These are phyloP conservation scores for Catunica adiposa DNA, from an alignment of 2,329 filamentous ascomycete genomes.

Conservation along the genomic window DNA sequence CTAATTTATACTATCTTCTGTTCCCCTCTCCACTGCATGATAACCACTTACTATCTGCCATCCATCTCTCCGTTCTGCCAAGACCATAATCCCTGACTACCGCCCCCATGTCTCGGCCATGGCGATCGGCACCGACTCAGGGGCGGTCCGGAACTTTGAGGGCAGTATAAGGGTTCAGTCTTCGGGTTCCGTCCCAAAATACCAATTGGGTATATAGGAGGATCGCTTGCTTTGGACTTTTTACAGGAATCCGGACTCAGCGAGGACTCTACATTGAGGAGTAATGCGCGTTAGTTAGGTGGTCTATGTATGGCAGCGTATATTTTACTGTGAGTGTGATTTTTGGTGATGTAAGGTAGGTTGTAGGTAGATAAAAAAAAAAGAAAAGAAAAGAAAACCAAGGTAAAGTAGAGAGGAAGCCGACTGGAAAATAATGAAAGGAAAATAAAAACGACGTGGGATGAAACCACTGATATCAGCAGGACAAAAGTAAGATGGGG, in stretches of 20 bases:
- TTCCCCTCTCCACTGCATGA: too few relatives aligned
- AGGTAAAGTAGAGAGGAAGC: neutral
- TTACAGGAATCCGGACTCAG: conserved; percentile 13
- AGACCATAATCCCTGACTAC: neutral
- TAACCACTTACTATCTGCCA: too few relatives aligned
- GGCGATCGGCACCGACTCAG: neutral
- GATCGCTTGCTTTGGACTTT: neutral
- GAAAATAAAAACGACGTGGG: neutral
- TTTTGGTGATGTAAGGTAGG: conserved; percentile 1
- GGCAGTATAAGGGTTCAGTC: neutral
- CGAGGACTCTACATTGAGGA: conserved; percentile 6
- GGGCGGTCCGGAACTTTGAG: neutral
- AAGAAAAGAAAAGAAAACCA: neutral
- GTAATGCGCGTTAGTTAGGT: neutral
- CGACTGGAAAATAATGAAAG: neutral
- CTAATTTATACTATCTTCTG: too few relatives aligned
- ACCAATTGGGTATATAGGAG: neutral
- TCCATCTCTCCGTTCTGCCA: neutral
- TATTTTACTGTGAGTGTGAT: conserved; percentile 2
- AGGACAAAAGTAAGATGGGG: neutral
- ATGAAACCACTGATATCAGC: neutral
- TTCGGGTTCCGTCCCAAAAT: neutral
- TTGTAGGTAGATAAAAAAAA: neutral
- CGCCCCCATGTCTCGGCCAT: neutral
- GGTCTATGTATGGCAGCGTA: conserved; percentile 6